Evolutionary conservation across 1,139 yeast genomes (phyloP), one percentile per base, ranked within the genome.

Genomic region (Yamadazyma diddensiae): DNA sequence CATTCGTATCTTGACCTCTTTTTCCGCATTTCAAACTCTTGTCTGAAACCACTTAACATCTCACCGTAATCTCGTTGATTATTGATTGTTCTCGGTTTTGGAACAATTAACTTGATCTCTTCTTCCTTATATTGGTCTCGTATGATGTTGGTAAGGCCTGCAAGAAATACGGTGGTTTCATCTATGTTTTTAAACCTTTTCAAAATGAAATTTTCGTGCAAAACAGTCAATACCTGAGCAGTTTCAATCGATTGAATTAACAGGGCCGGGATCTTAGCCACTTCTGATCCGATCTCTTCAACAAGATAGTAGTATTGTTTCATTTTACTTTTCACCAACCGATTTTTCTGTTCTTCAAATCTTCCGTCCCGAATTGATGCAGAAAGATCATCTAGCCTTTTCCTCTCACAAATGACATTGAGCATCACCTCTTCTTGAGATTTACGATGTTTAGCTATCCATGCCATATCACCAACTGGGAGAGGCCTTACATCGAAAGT

Each of bases 321-420:
- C 53, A 90, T 64, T 0, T 84, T 86, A 0, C 94, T 73, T 51
- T 79, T 73, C 31, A 70, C 72, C 38, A 92, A 62, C 34, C 99
- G 70, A 16, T 70, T 63, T 52, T 92, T 90, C 52, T 92, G 99
- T 53, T 92, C 98, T 39, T 70, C 65, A 45, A 78, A 90, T 33
- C 99, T 65, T 3, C 96, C 96, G 57, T 92, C 98, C 41, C 74
- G 72, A 28, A 94, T 88, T 33, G 96, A 85, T 29, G 70, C 53
- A 0, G 84, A 82, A 48, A 94, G 70, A 63, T 94, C 99, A 52
- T 86, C 95, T 27, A 88, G 58, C 37, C 96, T 64, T 56, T 94
- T 94, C 24, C 99, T 70, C 57, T 94, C 99, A 35, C 94, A 72
- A 17, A 92, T 82, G 42, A 76, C 80, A 50, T 90, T 86, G 14